A percentile compares a stretch with the other conserved stretches of the same genome.
Evolutionary conservation across 1,284 basidiomycete species (phyloP).

Genomic region (Ceratobasidium sp.): DNA sequence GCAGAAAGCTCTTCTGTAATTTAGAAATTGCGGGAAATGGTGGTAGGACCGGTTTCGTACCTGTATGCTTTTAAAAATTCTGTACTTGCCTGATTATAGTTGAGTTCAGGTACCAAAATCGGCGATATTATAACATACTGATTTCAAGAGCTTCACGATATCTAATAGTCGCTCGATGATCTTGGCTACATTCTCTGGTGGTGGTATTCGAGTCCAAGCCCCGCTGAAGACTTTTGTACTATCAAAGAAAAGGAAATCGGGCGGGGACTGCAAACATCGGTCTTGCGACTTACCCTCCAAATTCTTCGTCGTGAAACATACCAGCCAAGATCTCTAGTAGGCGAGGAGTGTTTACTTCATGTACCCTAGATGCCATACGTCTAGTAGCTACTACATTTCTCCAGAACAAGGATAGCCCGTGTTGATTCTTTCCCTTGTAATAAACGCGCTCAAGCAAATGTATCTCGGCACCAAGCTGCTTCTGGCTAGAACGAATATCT

Average conservation of each 20-base stretch:
- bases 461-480: slow-evolving; percentile 61
- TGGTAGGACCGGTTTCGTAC: slow-evolving; percentile 9
- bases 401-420: slow-evolving; percentile 75
- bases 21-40: neutral
- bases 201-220: slow-evolving; percentile 45
- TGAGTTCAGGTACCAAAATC: neutral
- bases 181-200: slow-evolving; percentile 39
- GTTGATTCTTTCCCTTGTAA: slow-evolving; percentile 83
- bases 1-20: slow-evolving; percentile 59
- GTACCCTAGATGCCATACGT: slow-evolving; percentile 61
- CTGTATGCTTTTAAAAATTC: slow-evolving; percentile 37
- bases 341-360: slow-evolving; percentile 54
- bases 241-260: slow-evolving; percentile 2
- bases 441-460: slow-evolving; percentile 69
- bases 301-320: slow-evolving; percentile 62
- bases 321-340: slow-evolving; percentile 59
- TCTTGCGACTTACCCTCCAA: slow-evolving; percentile 54
- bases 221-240: slow-evolving; percentile 44
- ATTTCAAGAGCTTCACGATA: slow-evolving; percentile 39
- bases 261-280: neutral
- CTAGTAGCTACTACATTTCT: slow-evolving; percentile 66
- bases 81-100: slow-evolving; percentile 19
- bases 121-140: slow-evolving; percentile 40
- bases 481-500: slow-evolving; percentile 57
- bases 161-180: slow-evolving; percentile 39